Evolutionary conservation across 2,329 filamentous ascomycete genomes (phyloP).

Genomic region (Onygena corvina): DNA sequence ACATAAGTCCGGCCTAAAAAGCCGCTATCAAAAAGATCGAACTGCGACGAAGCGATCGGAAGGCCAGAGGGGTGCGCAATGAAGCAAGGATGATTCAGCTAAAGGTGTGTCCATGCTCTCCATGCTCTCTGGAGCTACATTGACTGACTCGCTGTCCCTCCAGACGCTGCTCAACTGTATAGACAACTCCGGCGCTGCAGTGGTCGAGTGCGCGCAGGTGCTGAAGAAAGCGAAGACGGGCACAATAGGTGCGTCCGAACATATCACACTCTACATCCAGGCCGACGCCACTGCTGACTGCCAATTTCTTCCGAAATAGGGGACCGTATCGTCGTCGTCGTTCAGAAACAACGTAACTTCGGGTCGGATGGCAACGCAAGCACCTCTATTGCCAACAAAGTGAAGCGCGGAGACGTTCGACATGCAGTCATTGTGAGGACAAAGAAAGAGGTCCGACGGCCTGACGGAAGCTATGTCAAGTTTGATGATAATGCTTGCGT

Average conservation of each 20-base stretch:
- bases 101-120: conserved; percentile 43
- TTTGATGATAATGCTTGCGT: conserved; percentile 99
- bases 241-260: conserved; percentile 58
- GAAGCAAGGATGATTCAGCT: conserved; percentile 67
- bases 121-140: background rate
- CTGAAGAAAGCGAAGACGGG: conserved; percentile 77
- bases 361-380: conserved; percentile 50
- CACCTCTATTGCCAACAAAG: conserved; percentile 74
- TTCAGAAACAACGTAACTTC: conserved; percentile 84
- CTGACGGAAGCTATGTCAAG: conserved; percentile 76
- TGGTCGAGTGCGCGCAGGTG: conserved; percentile 92
- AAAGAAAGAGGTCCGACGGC: conserved; percentile 70
- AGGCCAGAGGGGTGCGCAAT: conserved; percentile 14
- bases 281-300: background rate
- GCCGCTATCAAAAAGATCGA: background rate
- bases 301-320: conserved; percentile 41
- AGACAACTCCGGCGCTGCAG: conserved; percentile 95
- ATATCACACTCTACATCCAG: background rate
- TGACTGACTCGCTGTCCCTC: background rate
- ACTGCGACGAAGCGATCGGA: background rate
- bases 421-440: conserved; percentile 94
- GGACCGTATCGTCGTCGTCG: conserved; percentile 92
- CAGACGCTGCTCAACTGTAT: conserved; percentile 98
- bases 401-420: conserved; percentile 88
- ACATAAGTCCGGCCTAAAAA: background rate